A percentile compares a stretch with the other conserved stretches of the same genome.
phyloP scores from a whole-genome alignment of 768 basidiomycete species.

The Gloeophyllum trabeum region DNA sequence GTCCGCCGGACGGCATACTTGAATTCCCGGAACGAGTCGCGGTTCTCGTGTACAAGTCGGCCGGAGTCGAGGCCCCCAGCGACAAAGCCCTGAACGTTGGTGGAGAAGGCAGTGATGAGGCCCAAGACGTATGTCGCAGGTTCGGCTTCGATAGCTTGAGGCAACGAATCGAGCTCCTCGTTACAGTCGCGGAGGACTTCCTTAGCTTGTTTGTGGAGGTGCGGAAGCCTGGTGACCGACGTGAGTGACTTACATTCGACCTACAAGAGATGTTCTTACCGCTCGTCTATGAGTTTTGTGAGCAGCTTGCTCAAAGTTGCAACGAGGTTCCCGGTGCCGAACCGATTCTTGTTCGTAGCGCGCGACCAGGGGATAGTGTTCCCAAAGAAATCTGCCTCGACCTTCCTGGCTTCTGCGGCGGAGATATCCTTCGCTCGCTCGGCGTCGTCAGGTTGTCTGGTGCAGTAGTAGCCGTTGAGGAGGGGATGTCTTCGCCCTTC shows the following conservation, averaged over 20 bases:
- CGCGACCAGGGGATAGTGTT: background rate
- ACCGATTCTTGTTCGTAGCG: background rate
- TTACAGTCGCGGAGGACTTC: background rate
- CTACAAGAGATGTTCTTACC: background rate
- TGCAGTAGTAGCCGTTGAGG: constrained; percentile 30
- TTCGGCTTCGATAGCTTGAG: background rate
- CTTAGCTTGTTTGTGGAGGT: background rate
- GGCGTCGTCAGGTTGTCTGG: constrained; percentile 26
- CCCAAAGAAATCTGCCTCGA: constrained; percentile 24
- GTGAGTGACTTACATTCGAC: background rate
- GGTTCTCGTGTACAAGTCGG: background rate
- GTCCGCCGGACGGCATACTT: constrained; percentile 34
- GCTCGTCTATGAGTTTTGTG: background rate
- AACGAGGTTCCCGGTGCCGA: background rate
- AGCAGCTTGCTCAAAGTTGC: background rate
- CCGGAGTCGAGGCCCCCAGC: background rate
- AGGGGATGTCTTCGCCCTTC: constrained; percentile 27
- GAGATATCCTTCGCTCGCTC: constrained; percentile 21
- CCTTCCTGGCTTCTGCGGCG: constrained; percentile 19
- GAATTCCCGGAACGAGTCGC: constrained; percentile 20
- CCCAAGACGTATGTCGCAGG: background rate
- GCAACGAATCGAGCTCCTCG: background rate
- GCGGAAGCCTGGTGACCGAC: background rate
- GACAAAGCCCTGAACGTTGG: background rate
- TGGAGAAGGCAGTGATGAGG: background rate